These are phyloP conservation scores for Ophiostoma perfectum DNA, from an alignment of 2,329 filamentous ascomycete genomes.

Conservation along the genomic window DNA sequence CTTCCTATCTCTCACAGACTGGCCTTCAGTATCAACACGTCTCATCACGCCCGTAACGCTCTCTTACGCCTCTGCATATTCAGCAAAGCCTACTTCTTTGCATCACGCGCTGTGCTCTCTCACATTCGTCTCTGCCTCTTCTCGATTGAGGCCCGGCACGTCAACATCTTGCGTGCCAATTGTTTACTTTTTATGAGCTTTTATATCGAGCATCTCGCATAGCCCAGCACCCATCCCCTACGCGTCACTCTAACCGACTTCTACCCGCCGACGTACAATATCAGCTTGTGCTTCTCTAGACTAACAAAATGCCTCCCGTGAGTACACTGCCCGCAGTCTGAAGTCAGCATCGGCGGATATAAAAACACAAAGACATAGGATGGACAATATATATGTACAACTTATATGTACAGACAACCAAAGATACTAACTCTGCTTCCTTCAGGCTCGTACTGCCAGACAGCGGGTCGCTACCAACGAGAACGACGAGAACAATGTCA, in stretches of 20 bases:
- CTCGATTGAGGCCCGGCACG: neutral
- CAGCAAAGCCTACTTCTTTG: neutral
- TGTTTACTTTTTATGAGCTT: constrained; percentile 3
- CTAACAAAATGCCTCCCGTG: constrained; percentile 27
- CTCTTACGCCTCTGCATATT: neutral
- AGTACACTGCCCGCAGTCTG: constrained; percentile 15
- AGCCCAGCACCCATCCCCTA: neutral
- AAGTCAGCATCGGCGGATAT: too few relatives aligned
- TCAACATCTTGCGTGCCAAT: neutral
- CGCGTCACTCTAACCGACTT: neutral
- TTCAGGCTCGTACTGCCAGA: constrained; percentile 56
- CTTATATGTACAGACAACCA: too few relatives aligned
- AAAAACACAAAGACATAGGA: too few relatives aligned
- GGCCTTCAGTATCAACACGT: neutral
- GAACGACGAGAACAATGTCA: constrained; percentile 82
- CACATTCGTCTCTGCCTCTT: neutral
- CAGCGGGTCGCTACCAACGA: constrained; percentile 78
- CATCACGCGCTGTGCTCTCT: neutral
- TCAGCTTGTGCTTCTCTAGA: neutral
- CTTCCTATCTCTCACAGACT: neutral
- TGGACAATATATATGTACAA: neutral
- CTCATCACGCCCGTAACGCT: neutral
- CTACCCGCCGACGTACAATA: neutral
- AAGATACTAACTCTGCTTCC: neutral
- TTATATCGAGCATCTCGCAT: constrained; percentile 15